Evolutionary conservation across 306 rosid genomes (phyloP).

Genomic region (Medicago lupulina): DNA sequence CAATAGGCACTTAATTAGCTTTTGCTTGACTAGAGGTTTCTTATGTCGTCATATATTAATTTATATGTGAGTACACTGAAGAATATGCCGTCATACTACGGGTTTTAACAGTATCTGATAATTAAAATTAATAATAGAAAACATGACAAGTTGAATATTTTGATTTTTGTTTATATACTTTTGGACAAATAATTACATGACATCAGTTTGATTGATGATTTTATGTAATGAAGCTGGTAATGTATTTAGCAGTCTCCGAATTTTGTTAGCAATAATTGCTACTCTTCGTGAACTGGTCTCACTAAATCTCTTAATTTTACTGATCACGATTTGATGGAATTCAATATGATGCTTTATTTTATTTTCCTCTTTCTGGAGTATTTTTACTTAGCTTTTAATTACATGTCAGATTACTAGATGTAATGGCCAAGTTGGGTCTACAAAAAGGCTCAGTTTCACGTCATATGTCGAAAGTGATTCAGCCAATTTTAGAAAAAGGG

Average conservation of each 20-base stretch:
- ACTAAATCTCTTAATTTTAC: conserved; percentile 30
- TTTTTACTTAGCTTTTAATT: conserved; percentile 35
- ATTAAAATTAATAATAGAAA: neutral
- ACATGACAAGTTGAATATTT: conserved; percentile 7
- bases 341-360: conserved; percentile 13
- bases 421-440: conserved; percentile 78
- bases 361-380: neutral
- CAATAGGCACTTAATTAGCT: conserved; percentile 1
- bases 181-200: neutral
- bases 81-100: conserved; percentile 17
- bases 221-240: conserved; percentile 13
- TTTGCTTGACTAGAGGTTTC: conserved; percentile 25
- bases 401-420: conserved; percentile 68
- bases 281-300: conserved; percentile 12
- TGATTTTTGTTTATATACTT: conserved; percentile 16
- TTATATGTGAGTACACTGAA: neutral
- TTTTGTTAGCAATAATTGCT: conserved; percentile 21
- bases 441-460: conserved; percentile 79
- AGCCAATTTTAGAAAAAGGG: conserved; percentile 96
- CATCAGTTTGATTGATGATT: conserved; percentile 24
- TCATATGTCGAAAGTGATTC: conserved; percentile 79
- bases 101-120: conserved; percentile 13
- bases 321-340: conserved; percentile 9
- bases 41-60: neutral
- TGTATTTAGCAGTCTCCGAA: neutral